These are phyloP conservation scores for Arachis monticola DNA, from an alignment of 331 rosid genomes.

Conservation along the genomic window DNA sequence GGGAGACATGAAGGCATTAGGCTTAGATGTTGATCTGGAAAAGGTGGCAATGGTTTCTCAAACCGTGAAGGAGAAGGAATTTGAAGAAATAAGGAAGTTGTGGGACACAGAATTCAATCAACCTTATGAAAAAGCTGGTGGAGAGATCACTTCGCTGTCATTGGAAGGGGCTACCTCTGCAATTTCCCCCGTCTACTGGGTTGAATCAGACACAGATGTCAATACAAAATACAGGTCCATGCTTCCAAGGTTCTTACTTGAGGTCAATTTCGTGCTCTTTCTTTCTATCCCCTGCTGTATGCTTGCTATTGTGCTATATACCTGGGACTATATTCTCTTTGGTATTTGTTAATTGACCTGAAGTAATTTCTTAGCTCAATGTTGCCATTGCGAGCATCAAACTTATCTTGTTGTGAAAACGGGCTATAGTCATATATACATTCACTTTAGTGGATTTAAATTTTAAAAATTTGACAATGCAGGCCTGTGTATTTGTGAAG, in stretches of 20 bases:
- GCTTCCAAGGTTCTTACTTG: constrained; percentile 78
- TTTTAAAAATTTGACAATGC: constrained; percentile 36
- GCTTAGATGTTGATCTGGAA: constrained; percentile 54
- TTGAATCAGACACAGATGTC: constrained; percentile 67
- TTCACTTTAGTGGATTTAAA: constrained; percentile 1
- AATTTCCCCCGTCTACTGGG: constrained; percentile 65
- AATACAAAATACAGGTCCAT: constrained; percentile 77
- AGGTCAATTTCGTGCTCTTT: constrained; percentile 56
- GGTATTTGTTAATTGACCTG: background rate
- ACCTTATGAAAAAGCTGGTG: constrained; percentile 94
- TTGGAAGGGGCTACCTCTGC: constrained; percentile 38
- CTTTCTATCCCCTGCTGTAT: background rate
- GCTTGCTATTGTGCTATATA: constrained; percentile 11
- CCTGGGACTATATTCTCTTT: background rate
- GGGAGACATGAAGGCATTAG: constrained; percentile 74
- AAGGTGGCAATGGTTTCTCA: constrained; percentile 65
- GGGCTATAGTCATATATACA: background rate
- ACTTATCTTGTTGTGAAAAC: background rate
- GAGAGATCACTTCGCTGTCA: constrained; percentile 52
- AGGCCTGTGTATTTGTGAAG: constrained; percentile 75
- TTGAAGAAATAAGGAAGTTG: constrained; percentile 69
- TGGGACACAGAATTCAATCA: constrained; percentile 85
- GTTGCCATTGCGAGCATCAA: background rate
- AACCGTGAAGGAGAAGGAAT: constrained; percentile 52
- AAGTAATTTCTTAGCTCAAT: constrained; percentile 14